Evolutionary conservation across 2,329 filamentous ascomycete genomes (phyloP), one percentile per base, ranked within the genome.

Genomic region (Hypoxylon sp.): DNA sequence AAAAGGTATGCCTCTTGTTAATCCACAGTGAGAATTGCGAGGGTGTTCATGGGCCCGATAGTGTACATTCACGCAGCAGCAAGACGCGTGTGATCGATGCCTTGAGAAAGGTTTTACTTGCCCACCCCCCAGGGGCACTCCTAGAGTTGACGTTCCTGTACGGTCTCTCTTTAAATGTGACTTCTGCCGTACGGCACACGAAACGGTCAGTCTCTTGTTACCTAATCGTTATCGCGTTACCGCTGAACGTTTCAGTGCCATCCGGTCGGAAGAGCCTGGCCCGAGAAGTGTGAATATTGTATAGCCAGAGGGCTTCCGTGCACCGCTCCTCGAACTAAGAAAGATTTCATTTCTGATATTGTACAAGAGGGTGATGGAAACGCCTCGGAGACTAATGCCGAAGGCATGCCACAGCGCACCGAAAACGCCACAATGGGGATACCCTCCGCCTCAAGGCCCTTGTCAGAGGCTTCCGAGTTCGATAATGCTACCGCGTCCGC

Each of bases 101-200:
- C 6, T 64, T 46, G 53, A 58, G 14, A 35, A n/a, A 14, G 63
- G 60, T 7, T 59, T 59, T 14, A 50, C 11, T 6, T 70, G 67
- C 46, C 49, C 35, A 22, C 51, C 40, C 10, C 17, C 33, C 5
- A 56, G 25, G 27, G 33, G 37, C 8, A 25, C 35, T 8, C 7
- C 51, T 30, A 46, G 31, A 7, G 13, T 25, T n/a, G 13, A 8
- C 6, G 17, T 42, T 33, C 22, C 31, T 8, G 11, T 27, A 30
- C 55, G 65, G 25, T 51, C 37, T 53, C 14, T 14, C 7, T 57
- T 55, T 49, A 66, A 62, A 20, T 69, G 66, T 56, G 66, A 69
- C 49, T 31, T 54, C 13, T 69, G 66, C 6, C 64, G 59, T 25
- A 53, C 5, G 17, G 40, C 40, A 17, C 35, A 55, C 11, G 33